These are phyloP conservation scores for Oryza glumipatula DNA, from an alignment of 176 grass and related monocot species.

Conservation along the genomic window DNA sequence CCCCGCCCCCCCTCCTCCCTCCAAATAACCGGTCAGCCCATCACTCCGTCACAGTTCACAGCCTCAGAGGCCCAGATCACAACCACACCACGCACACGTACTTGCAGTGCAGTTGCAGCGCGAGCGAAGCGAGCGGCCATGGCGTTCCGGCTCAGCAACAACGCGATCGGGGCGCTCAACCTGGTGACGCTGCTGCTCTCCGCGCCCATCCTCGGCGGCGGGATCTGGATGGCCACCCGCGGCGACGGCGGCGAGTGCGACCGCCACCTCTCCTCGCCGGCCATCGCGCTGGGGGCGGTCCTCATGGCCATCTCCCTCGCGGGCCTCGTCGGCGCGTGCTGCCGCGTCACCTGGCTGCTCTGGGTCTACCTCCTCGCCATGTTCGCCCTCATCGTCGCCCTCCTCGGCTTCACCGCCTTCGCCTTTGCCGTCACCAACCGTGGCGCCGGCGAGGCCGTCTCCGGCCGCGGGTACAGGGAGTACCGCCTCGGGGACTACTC, in stretches of 20 bases:
- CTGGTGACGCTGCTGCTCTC: slow-evolving; percentile 48
- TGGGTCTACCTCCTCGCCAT: slow-evolving; percentile 70
- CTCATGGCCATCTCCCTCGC: slow-evolving; percentile 61
- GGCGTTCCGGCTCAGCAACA: slow-evolving; percentile 81
- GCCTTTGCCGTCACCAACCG: slow-evolving; percentile 59
- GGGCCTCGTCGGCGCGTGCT: slow-evolving; percentile 58
- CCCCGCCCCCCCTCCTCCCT: neutral
- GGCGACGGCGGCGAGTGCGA: slow-evolving; percentile 62
- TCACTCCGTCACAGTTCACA: too few species aligned
- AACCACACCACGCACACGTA: too few species aligned
- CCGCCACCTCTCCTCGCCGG: slow-evolving; percentile 52
- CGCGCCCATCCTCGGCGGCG: slow-evolving; percentile 34
- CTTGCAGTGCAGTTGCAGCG: too few species aligned
- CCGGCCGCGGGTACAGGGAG: slow-evolving; percentile 49
- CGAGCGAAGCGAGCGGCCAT: neutral
- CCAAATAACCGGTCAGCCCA: neutral
- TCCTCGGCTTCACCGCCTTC: slow-evolving; percentile 67
- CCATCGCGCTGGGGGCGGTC: slow-evolving; percentile 56
- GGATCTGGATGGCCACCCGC: slow-evolving; percentile 51
- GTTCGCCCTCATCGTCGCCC: slow-evolving; percentile 57
- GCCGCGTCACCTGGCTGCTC: slow-evolving; percentile 60
- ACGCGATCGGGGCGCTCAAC: slow-evolving; percentile 55
- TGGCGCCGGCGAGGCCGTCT: slow-evolving; percentile 57
- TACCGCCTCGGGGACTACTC: slow-evolving; percentile 55
- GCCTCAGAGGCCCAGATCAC: neutral